Evolutionary conservation across 305 asterid species (phyloP).

Genomic region (Fraxinus sp.): DNA sequence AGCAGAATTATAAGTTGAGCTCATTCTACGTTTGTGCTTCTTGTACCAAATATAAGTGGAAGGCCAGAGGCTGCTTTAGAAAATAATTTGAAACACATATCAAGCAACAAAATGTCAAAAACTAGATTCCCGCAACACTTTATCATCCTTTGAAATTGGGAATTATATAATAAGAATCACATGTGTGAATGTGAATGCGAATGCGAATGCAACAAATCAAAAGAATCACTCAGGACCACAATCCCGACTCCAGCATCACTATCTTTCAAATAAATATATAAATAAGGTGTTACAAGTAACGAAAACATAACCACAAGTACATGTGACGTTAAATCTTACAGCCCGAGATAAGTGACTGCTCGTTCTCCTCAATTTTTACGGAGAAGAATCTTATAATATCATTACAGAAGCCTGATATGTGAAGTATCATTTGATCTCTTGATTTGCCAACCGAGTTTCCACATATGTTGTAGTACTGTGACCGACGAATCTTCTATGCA

Average conservation of each 20-base stretch:
- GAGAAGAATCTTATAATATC: constrained; percentile 9
- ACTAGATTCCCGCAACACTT: not conserved
- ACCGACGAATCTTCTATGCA: constrained; percentile 86
- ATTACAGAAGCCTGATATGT: constrained; percentile 76
- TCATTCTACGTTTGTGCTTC: not conserved
- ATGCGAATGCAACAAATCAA: constrained; percentile 40
- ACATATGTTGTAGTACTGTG: constrained; percentile 80
- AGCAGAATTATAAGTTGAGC: no score
- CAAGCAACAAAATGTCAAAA: not conserved
- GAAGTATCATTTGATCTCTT: constrained; percentile 88
- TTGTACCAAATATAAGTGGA: not conserved
- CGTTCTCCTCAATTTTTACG: not conserved
- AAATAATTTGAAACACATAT: not conserved
- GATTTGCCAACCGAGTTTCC: constrained; percentile 89
- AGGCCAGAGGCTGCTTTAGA: not conserved
- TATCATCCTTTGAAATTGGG: constrained; percentile 27
- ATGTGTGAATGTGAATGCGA: constrained; percentile 19
- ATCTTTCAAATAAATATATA: constrained; percentile 14
- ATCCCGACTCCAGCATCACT: constrained; percentile 34
- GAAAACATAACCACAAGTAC: not conserved
- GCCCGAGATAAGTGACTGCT: not conserved
- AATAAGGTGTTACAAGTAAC: constrained; percentile 8
- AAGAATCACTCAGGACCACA: constrained; percentile 37
- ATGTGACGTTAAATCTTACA: not conserved
- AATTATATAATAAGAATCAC: constrained; percentile 18